Conservation (phyloP, 768 basidiomycete genomes). For the Sarcomyxa edulis region DNA sequence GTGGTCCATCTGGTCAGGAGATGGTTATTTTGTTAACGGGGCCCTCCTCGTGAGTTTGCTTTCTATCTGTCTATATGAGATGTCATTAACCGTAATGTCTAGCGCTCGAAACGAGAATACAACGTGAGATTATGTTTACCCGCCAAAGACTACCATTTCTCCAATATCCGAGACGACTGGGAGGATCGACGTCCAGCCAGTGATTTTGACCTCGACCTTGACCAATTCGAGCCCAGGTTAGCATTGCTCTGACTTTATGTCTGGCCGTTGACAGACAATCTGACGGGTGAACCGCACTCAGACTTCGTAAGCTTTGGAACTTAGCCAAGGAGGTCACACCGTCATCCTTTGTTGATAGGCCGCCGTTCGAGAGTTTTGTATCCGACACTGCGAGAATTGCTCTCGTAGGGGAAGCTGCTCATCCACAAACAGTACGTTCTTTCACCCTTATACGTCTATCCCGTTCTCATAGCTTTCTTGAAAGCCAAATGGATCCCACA, state of each 20-base stretch:
- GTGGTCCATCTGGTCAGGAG: conserved; percentile 32
- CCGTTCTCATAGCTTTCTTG: conserved; percentile 1
- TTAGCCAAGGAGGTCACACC: conserved; percentile 22
- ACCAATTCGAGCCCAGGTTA: conserved; percentile 31
- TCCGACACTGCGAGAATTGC: conserved; percentile 42
- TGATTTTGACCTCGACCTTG: conserved; percentile 26
- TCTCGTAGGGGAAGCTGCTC: conserved; percentile 58
- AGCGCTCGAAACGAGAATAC: conserved; percentile 23
- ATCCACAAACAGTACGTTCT: conserved; percentile 42
- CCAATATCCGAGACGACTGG: conserved; percentile 21
- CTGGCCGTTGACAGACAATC: background rate
- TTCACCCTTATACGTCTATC: background rate
- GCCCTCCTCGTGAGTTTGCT: conserved; percentile 8
- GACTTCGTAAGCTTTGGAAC: conserved; percentile 27
- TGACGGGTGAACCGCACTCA: conserved; percentile 5
- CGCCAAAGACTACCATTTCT: conserved; percentile 1
- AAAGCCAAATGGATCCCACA: conserved; percentile 52
- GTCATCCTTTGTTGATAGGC: conserved; percentile 22
- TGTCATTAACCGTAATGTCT: background rate
- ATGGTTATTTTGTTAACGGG: conserved; percentile 18
- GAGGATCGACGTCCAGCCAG: conserved; percentile 23
- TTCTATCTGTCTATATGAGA: background rate
- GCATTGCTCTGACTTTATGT: background rate
- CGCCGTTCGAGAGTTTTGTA: conserved; percentile 39
- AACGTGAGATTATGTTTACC: conserved; percentile 12